phyloP scores from a whole-genome alignment of 202 grass and related monocot genomes.

The Panicum virgatum region DNA sequence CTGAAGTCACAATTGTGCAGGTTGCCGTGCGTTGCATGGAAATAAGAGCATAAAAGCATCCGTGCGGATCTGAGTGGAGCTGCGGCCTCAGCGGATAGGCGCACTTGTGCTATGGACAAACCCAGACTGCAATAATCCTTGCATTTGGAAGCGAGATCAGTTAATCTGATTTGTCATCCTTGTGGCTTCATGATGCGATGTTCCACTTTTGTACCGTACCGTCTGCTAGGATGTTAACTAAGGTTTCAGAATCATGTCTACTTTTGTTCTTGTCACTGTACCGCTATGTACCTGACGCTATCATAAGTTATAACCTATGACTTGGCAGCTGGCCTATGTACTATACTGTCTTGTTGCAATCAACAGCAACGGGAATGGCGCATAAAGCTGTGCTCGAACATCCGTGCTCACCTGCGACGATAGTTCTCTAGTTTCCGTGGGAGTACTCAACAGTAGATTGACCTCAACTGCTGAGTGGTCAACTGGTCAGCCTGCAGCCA shows the following conservation, averaged over 20 bases:
- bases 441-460: background rate
- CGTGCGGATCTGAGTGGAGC: background rate
- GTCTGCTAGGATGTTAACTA: conserved; percentile 43
- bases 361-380: no score
- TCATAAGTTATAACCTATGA: conserved; percentile 21
- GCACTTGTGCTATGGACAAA: conserved; percentile 19
- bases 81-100: conserved; percentile 20
- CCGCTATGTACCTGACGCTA: conserved; percentile 19
- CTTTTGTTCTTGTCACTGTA: conserved; percentile 8
- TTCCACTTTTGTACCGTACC: conserved; percentile 47
- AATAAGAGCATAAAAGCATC: conserved; percentile 25
- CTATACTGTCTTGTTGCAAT: no score
- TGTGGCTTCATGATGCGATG: conserved; percentile 62
- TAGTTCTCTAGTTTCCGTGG: background rate
- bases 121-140: conserved; percentile 44
- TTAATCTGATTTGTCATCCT: conserved; percentile 55
- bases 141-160: conserved; percentile 59
- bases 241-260: conserved; percentile 12
- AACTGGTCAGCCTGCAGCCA: no score
- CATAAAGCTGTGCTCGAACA: background rate
- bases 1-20: conserved; percentile 31
- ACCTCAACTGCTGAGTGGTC: no score
- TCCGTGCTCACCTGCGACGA: background rate
- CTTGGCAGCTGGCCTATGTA: background rate
- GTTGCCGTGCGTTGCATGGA: conserved; percentile 51